These are phyloP conservation scores for Talaromyces marneffei DNA, from an alignment of 2,329 filamentous ascomycete species.

Conservation along the genomic window DNA sequence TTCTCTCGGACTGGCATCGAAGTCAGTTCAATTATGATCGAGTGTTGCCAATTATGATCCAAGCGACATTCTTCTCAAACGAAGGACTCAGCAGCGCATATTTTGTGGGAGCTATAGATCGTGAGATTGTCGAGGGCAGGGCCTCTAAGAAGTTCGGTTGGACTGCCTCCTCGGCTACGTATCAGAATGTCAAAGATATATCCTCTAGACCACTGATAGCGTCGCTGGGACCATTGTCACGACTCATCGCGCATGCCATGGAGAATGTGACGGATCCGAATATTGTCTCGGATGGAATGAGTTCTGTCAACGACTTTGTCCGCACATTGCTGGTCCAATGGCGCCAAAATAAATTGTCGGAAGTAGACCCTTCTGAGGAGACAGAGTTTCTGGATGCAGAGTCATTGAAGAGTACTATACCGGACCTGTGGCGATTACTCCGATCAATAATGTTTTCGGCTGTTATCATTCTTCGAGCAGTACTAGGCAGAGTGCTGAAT, in stretches of 20 bases:
- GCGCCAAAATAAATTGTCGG: conserved; percentile 67
- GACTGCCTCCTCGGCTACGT: conserved; percentile 54
- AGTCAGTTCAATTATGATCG: conserved; percentile 59
- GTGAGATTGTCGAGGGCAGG: conserved; percentile 55
- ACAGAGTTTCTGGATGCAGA: conserved; percentile 57
- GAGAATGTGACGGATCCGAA: conserved; percentile 49
- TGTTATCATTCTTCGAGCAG: conserved; percentile 67
- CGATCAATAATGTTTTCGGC: conserved; percentile 69
- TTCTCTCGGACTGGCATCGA: conserved; percentile 58
- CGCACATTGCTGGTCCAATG: conserved; percentile 64
- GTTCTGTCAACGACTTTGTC: conserved; percentile 63
- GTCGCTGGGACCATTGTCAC: conserved; percentile 57
- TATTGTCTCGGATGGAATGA: conserved; percentile 42
- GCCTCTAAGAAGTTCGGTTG: conserved; percentile 58
- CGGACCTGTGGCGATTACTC: conserved; percentile 67
- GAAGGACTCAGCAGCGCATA: conserved; percentile 72
- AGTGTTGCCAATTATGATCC: conserved; percentile 64
- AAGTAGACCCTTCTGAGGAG: conserved; percentile 65
- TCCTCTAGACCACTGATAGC: conserved; percentile 53
- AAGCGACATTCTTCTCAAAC: conserved; percentile 60
- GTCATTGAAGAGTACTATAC: conserved; percentile 61
- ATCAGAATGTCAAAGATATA: conserved; percentile 51
- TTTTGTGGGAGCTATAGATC: conserved; percentile 64
- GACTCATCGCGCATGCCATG: conserved; percentile 57
- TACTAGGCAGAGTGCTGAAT: conserved; percentile 60